These are phyloP conservation scores for Starmera pachycereana DNA, from an alignment of 805 yeast genomes.

Conservation along the genomic window DNA sequence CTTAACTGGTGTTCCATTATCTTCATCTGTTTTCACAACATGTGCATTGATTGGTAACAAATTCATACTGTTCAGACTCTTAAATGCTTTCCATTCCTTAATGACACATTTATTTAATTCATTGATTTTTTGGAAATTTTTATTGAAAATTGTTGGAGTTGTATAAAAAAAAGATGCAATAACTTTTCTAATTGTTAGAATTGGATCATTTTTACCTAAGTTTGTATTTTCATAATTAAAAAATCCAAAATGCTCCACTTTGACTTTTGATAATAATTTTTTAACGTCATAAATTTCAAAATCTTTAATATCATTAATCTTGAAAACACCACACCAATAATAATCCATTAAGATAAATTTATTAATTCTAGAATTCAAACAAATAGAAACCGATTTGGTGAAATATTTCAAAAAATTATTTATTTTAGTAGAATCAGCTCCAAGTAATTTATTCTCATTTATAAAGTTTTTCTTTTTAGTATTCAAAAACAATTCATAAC, in stretches of 20 bases:
- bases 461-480: constrained; percentile 7
- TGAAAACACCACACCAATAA: constrained; percentile 18
- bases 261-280: constrained; percentile 14
- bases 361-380: constrained; percentile 16
- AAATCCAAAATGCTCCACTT: constrained; percentile 14
- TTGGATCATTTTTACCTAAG: background rate
- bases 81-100: constrained; percentile 15
- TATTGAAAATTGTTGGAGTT: constrained; percentile 4
- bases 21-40: background rate
- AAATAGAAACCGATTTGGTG: constrained; percentile 17
- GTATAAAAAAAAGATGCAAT: constrained; percentile 14
- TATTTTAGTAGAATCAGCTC: constrained; percentile 14
- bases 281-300: constrained; percentile 16
- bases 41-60: background rate
- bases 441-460: constrained; percentile 3
- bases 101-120: constrained; percentile 9
- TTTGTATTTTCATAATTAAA: constrained; percentile 12
- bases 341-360: constrained; percentile 18
- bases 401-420: constrained; percentile 17
- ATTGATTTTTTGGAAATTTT: constrained; percentile 2
- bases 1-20: background rate
- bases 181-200: constrained; percentile 14
- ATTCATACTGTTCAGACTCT: background rate
- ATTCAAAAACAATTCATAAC: constrained; percentile 17
- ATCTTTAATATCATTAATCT: constrained; percentile 15